Base-by-base conservation (phyloP, 2,329 filamentous ascomycete genomes). In the Scortechinia acanthostroma region DNA sequence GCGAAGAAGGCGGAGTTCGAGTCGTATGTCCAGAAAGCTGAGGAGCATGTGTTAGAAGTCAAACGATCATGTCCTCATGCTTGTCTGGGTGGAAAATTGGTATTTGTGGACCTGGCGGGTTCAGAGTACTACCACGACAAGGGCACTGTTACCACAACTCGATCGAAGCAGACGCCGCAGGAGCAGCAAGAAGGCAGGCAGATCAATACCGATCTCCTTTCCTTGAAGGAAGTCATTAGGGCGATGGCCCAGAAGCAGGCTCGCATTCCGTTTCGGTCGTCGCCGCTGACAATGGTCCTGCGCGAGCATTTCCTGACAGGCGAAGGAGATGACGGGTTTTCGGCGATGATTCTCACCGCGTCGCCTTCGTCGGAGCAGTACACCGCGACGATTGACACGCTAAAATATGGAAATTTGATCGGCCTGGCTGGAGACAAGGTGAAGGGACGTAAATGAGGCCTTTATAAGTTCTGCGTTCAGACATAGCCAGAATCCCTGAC, bases 51-150 rank as follows among this genome's bases (percentile, higher is more conserved):
- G 1, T 25, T 21, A 4, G 33, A 51, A 3, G 35, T 62, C 4
- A 55, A 63, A 15, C 45, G 42, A 13, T 50, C 50, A 2, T 10
- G 6, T 40, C 48, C 46, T 17, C 49, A 60, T 46, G 30, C 46
- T 16, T 62, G 60, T 42, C 53, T 71, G 1, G 66, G 66, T 2
- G 66, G 58, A 0, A 69, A 62, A 46, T 55, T 68, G 42, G 59
- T 69, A 6, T 71, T 70, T 54, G 64, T 71, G 1, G 68, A 72
- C 47, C 54, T 71, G 3, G 68, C 68, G 2, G 68, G 67, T 2
- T 58, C 68, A 0, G 68, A 72, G 49, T 70, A 65, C 43, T 61
- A 62, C 46, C 54, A 62, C 23, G 56, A 60, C 16, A 59, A 55
- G 19, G 48, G 48, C 14, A 43, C 25, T 16, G 22, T 49, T 22